phyloP scores from a whole-genome alignment of 2,329 filamentous ascomycete genomes.

The Xylariaceae sp. region DNA sequence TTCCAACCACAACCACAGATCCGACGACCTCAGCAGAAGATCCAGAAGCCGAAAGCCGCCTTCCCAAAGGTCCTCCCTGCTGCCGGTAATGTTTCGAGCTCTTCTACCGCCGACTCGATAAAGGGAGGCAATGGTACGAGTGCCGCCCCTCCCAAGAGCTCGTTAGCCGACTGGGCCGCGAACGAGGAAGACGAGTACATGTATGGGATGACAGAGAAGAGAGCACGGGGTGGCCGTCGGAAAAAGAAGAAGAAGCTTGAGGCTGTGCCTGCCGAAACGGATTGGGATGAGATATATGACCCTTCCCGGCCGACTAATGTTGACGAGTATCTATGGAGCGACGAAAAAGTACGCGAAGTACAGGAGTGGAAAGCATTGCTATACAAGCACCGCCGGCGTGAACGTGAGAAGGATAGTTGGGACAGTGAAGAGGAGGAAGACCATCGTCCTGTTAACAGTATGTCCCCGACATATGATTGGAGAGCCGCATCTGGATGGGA shows the following conservation, averaged over 20 bases:
- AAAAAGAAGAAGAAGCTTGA: constrained; percentile 70
- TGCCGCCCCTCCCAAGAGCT: constrained; percentile 53
- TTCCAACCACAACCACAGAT: constrained; percentile 67
- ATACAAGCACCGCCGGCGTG: constrained; percentile 61
- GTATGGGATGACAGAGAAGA: constrained; percentile 58
- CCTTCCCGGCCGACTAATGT: constrained; percentile 76
- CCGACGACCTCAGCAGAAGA: constrained; percentile 66
- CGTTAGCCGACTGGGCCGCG: constrained; percentile 74
- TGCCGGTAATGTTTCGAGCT: constrained; percentile 29
- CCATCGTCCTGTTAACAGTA: constrained; percentile 24
- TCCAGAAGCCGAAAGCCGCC: constrained; percentile 52
- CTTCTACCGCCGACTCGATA: constrained; percentile 11
- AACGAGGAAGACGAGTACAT: constrained; percentile 77
- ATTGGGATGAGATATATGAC: constrained; percentile 93
- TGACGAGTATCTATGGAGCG: constrained; percentile 76
- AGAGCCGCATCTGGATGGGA: neutral
- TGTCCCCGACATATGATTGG: constrained; percentile 27
- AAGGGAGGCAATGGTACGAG: constrained; percentile 15
- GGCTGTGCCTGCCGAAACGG: constrained; percentile 52
- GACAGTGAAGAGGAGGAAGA: constrained; percentile 32
- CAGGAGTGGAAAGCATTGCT: constrained; percentile 80
- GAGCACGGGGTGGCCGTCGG: constrained; percentile 70
- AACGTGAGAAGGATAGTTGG: constrained; percentile 39
- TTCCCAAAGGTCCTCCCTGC: constrained; percentile 45
- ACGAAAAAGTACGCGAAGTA: constrained; percentile 74